A percentile compares a stretch with the other conserved stretches of the same genome.
phyloP scores from a whole-genome alignment of 2,329 filamentous ascomycete species.

The Alternaria rosae region DNA sequence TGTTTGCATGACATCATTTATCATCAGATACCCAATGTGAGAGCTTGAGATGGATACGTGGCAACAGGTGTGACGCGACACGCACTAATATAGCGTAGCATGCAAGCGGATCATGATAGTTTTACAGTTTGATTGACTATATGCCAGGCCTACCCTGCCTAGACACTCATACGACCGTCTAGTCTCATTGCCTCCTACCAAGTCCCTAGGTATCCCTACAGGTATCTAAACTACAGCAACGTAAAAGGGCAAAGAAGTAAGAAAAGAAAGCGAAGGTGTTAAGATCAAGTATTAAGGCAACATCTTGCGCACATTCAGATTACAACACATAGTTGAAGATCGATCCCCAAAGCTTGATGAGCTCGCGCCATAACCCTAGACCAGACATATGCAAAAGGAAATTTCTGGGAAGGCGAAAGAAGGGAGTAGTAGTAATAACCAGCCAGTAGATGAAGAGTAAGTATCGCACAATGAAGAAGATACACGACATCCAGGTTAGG shows the following conservation, averaged over 20 bases:
- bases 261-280: slow-evolving; percentile 26
- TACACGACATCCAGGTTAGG: slow-evolving; percentile 9
- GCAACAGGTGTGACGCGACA: no score
- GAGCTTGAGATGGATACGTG: background rate
- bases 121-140: slow-evolving; percentile 9
- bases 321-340: slow-evolving; percentile 28
- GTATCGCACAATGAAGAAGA: slow-evolving; percentile 45
- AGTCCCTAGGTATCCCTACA: slow-evolving; percentile 27
- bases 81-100: background rate
- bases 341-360: slow-evolving; percentile 23
- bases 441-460: slow-evolving; percentile 34
- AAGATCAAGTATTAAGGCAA: slow-evolving; percentile 27
- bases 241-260: slow-evolving; percentile 13
- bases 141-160: slow-evolving; percentile 7
- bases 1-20: background rate
- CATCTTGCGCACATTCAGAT: slow-evolving; percentile 23
- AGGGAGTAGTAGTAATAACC: slow-evolving; percentile 26
- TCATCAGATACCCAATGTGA: background rate
- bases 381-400: slow-evolving; percentile 14
- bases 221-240: slow-evolving; percentile 34
- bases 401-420: background rate
- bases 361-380: slow-evolving; percentile 17
- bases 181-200: slow-evolving; percentile 10
- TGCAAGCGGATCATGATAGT: background rate
- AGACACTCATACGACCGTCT: slow-evolving; percentile 11